Evolutionary conservation across 345 rosid species (phyloP), one percentile per base, ranked within the genome.

Genomic region (Carallia brachiata): DNA sequence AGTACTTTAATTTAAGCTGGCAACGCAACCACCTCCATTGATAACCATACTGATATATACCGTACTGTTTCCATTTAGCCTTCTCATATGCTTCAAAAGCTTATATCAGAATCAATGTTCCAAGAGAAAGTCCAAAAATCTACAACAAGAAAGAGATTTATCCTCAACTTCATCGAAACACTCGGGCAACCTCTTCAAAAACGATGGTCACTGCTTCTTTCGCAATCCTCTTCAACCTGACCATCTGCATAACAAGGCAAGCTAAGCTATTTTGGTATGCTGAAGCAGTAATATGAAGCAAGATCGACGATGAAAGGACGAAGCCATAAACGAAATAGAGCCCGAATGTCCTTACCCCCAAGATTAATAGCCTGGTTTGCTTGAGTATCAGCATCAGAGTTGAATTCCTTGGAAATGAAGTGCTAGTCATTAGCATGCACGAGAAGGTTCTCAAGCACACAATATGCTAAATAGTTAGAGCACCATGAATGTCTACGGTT

Each of bases 341-440:
- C 40, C 2, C 12, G 36, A 62, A 67, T 0, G 48, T 36, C 16
- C 90, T 87, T 80, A 94, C 97, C 93, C 31, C 73, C 74, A 58
- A 94, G 99, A 28, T 71, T 18, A 71, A 73, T 63, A 54, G 92
- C 97, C 75, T 86, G 77, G 78, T 87, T 94, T 39, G 99, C 99
- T 68, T 87, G 92, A 75, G 81, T 86, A 78, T 94, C 99, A 7
- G 99, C 99, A 2, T 84, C 93, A 7, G 83, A 70, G 76, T 94
- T 94, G 60, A 75, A 68, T 39, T 77, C 82, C 98, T 94, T 53
- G 18, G 16, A 70, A 62, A 39, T 39, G 37, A 52, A 27, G 6
- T 17, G 36, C 4, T n/a, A 55, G 23, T 13, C 37, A 31, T 13
- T 18, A 17, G 1, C 31, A 47, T 27, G 53, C 28, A 32, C 32